These are phyloP conservation scores for Trypanosoma vivax DNA, from an alignment of 208 protist genomes.

Conservation along the genomic window DNA sequence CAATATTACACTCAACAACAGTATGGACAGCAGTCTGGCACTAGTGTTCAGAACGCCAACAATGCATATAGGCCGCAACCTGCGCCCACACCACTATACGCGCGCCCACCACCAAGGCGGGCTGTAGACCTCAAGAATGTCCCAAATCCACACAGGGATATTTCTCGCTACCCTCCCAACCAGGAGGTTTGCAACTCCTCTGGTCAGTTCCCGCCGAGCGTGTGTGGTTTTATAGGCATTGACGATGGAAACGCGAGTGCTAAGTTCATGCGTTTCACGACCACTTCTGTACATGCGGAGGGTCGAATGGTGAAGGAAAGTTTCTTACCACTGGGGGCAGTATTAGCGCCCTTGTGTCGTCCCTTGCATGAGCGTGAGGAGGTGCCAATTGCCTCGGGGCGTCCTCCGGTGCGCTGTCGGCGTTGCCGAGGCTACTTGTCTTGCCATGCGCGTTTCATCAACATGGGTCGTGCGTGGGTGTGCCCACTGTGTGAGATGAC, in stretches of 20 bases:
- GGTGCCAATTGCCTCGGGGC: conserved; percentile 55
- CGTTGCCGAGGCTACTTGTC: conserved; percentile 92
- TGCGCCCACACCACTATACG: conserved; percentile 6
- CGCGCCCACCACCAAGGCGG: conserved; percentile 31
- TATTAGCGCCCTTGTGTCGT: conserved; percentile 76
- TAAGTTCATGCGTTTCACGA: conserved; percentile 86
- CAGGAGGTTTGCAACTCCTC: conserved; percentile 39
- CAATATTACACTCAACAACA: not conserved
- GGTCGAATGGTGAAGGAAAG: conserved; percentile 66
- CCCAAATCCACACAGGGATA: conserved; percentile 53
- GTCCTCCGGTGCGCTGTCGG: conserved; percentile 86
- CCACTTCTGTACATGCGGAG: conserved; percentile 39
- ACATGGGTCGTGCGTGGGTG: conserved; percentile 82
- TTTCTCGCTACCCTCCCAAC: conserved; percentile 11
- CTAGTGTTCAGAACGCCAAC: not conserved
- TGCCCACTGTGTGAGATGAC: conserved; percentile 87
- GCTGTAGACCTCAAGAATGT: conserved; percentile 42
- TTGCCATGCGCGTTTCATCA: conserved; percentile 72
- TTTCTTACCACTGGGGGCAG: conserved; percentile 67
- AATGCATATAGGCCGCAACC: not conserved
- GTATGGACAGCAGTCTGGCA: not conserved
- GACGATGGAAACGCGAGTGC: conserved; percentile 87
- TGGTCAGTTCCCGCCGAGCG: conserved; percentile 58
- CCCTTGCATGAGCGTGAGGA: conserved; percentile 59
- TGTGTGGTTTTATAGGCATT: conserved; percentile 64